These are phyloP conservation scores for Actinomortierella wolfii DNA, from an alignment of 371 early-diverging fungal species.

Conservation along the genomic window DNA sequence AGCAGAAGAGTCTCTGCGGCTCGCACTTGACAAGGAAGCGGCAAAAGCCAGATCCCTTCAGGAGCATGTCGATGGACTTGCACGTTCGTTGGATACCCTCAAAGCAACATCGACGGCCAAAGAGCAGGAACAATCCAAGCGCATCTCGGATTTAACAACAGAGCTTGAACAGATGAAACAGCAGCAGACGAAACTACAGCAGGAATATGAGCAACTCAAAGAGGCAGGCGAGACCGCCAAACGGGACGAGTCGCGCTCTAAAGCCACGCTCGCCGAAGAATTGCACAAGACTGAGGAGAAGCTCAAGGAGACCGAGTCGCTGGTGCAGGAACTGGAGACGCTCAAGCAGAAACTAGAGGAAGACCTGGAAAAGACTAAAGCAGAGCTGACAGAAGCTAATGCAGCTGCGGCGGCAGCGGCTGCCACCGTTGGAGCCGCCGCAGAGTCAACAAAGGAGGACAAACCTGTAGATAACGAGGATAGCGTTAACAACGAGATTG, in stretches of 20 bases:
- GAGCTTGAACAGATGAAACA: conserved; percentile 13
- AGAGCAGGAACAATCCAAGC: conserved; percentile 8
- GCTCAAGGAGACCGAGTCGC: conserved; percentile 12
- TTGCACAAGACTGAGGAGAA: conserved; percentile 11
- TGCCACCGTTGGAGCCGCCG: conserved; percentile 1
- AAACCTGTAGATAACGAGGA: neutral
- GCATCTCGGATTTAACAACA: conserved; percentile 16
- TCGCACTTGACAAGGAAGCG: conserved; percentile 19
- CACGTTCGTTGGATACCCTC: conserved; percentile 9
- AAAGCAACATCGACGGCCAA: conserved; percentile 9
- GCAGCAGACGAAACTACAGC: conserved; percentile 19
- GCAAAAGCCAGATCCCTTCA: conserved; percentile 3
- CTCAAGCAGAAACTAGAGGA: conserved; percentile 16
- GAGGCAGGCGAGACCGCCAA: conserved; percentile 30
- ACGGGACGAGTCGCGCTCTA: conserved; percentile 33
- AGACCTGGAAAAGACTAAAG: conserved; percentile 4
- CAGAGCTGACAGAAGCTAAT: conserved; percentile 6
- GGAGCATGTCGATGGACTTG: conserved; percentile 11
- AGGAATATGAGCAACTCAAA: conserved; percentile 26
- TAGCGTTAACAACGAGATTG: neutral
- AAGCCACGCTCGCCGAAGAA: conserved; percentile 17
- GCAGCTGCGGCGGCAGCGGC: conserved; percentile 7
- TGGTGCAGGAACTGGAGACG: conserved; percentile 16
- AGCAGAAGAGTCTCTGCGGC: conserved; percentile 23
- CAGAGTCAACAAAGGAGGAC: conserved; percentile 3